Percentiles rank a stretch among this genome's conserved stretches.
Evolutionary conservation across 75 land plant species (phyloP).

Genomic region (Pseudotsuga menziesii): DNA sequence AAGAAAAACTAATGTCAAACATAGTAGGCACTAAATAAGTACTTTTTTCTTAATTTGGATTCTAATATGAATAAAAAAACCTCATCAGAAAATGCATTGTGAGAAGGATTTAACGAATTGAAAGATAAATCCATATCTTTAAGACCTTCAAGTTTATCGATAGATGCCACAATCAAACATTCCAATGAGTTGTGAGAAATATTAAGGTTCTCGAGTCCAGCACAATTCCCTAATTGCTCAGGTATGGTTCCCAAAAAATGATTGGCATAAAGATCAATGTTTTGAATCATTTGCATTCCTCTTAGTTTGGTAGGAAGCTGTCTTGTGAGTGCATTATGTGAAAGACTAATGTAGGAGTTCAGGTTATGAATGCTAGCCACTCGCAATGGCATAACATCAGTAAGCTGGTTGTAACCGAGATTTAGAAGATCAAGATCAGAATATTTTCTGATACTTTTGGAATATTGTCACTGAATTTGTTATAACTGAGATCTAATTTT

Average conservation of each 20-base stretch:
- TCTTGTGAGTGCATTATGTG: background rate
- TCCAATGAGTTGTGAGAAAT: conserved; percentile 3
- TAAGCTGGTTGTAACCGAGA: conserved; percentile 14
- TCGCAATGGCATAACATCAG: background rate
- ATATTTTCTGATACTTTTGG: conserved; percentile 14
- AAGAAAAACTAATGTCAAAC: no score
- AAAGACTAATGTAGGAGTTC: conserved; percentile 35
- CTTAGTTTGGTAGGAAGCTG: background rate
- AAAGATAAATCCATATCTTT: conserved; percentile 24
- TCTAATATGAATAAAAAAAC: no score
- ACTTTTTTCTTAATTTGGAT: no score
- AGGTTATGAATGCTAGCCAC: conserved; percentile 35
- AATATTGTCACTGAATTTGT: conserved; percentile 5
- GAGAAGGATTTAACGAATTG: no score
- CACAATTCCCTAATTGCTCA: conserved; percentile 9
- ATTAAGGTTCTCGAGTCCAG: conserved; percentile 6
- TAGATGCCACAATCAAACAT: background rate
- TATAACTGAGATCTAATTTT: background rate
- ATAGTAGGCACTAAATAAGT: no score
- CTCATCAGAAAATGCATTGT: no score
- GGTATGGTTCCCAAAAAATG: conserved; percentile 28
- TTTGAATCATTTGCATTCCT: background rate
- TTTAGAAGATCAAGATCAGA: background rate
- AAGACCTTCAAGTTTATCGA: background rate
- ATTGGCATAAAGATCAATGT: conserved; percentile 23